A percentile compares a stretch with the other conserved stretches of the same genome.
Conservation (phyloP, 78 protist species). For the Trichosphaerium sp. region DNA sequence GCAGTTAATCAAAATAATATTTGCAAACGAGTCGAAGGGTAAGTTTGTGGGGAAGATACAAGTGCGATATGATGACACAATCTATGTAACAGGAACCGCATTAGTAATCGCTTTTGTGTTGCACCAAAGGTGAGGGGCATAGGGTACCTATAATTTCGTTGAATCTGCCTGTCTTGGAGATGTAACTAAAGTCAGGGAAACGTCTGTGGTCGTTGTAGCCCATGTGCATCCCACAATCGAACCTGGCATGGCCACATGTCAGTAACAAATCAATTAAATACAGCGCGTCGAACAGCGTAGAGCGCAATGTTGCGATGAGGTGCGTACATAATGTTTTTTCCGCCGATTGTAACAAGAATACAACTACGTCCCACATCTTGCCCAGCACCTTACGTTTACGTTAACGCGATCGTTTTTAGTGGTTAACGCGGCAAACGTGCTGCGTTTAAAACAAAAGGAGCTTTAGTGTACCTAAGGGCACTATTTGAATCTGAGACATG, state of each 20-base stretch:
- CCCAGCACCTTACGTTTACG: conserved; percentile 75
- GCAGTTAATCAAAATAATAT: not conserved
- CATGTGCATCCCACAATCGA: conserved; percentile 98
- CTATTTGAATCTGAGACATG: no score
- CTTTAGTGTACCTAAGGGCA: no score
- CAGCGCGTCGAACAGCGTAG: not conserved
- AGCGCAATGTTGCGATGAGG: not conserved
- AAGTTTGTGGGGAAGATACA: conserved; percentile 13
- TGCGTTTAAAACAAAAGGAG: no score
- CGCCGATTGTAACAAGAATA: conserved; percentile 75
- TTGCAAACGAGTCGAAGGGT: not conserved
- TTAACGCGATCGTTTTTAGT: no score
- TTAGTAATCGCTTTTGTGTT: not conserved
- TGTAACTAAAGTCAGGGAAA: conserved; percentile 85
- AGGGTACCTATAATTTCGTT: not conserved
- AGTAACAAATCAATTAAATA: not conserved
- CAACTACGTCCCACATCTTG: conserved; percentile 93
- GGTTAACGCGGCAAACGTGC: no score
- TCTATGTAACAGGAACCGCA: conserved; percentile 2
- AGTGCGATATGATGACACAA: conserved; percentile 72
- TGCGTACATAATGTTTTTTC: conserved; percentile 48
- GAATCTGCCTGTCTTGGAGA: conserved; percentile 46
- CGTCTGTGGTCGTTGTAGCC: conserved; percentile 82
- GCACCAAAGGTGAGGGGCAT: not conserved
- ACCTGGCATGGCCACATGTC: conserved; percentile 16